phyloP scores from a whole-genome alignment of 2,329 filamentous ascomycete genomes.

The Graphilbum sp. region DNA sequence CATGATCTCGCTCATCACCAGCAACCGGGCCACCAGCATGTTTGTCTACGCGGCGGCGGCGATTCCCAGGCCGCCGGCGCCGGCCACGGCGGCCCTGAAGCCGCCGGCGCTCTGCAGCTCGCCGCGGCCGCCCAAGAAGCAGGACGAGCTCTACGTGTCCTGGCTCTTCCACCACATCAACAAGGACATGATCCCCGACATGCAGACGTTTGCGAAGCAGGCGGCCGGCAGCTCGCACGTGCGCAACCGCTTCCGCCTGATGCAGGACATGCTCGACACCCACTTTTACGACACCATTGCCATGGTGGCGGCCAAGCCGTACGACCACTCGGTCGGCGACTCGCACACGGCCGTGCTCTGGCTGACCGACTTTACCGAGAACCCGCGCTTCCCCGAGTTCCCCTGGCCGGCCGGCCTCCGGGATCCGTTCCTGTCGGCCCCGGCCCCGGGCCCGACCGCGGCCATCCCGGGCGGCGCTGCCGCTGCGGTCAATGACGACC shows the following conservation, averaged over 20 bases:
- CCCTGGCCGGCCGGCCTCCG: constrained; percentile 11
- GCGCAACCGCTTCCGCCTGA: constrained; percentile 42
- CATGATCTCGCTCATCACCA: constrained; percentile 26
- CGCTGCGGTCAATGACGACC: constrained; percentile 24
- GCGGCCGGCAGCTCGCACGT: constrained; percentile 23
- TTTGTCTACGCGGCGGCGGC: constrained; percentile 24
- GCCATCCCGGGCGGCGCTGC: constrained; percentile 16
- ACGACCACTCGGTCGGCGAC: background rate
- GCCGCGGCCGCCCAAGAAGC: background rate
- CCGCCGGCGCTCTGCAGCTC: background rate
- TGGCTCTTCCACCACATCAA: constrained; percentile 27
- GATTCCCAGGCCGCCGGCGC: constrained; percentile 23
- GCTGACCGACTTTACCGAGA: constrained; percentile 69
- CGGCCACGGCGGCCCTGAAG: constrained; percentile 19
- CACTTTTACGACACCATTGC: constrained; percentile 55
- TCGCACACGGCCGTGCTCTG: constrained; percentile 40
- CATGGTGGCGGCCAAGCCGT: constrained; percentile 44
- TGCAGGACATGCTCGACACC: constrained; percentile 42
- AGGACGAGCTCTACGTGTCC: constrained; percentile 29
- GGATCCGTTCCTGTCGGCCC: background rate
- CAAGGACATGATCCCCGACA: constrained; percentile 25
- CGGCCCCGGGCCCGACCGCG: no score
- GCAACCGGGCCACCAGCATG: constrained; percentile 21
- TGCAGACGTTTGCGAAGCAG: constrained; percentile 24
- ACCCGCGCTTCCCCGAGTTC: constrained; percentile 44